Conservation (phyloP, 176 grass and related monocot species). For the Aegilops umbellulata region DNA sequence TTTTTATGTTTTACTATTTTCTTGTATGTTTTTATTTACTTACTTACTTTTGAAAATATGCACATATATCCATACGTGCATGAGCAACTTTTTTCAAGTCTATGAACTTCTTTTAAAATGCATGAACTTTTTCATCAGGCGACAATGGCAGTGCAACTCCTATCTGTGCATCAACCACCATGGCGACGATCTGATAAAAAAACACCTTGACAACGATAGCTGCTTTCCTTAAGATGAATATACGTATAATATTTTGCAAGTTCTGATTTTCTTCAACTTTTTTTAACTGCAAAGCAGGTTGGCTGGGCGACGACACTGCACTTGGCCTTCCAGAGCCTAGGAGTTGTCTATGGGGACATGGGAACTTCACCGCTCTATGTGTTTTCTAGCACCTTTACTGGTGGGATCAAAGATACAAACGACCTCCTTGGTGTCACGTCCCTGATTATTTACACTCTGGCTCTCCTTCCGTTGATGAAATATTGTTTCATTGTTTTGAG, state of each 20-base stretch:
- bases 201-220: too few species aligned
- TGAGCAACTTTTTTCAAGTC: too few species aligned
- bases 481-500: slow-evolving; percentile 64
- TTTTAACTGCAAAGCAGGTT: slow-evolving; percentile 32
- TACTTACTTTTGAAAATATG: too few species aligned
- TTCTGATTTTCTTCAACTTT: neutral
- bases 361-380: slow-evolving; percentile 71
- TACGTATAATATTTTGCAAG: too few species aligned
- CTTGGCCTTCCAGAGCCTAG: slow-evolving; percentile 69
- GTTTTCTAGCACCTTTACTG: slow-evolving; percentile 64
- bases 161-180: too few species aligned
- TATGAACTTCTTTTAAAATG: too few species aligned
- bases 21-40: too few species aligned
- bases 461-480: slow-evolving; percentile 59
- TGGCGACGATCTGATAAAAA: too few species aligned
- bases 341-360: slow-evolving; percentile 73
- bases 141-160: too few species aligned
- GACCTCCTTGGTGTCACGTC: slow-evolving; percentile 62
- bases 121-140: neutral
- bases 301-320: slow-evolving; percentile 52
- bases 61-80: too few species aligned
- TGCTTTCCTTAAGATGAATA: too few species aligned
- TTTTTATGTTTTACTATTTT: too few species aligned
- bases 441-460: slow-evolving; percentile 62
- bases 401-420: slow-evolving; percentile 45